Base-by-base conservation (phyloP, 148 eudicot species). In the Rhododendron griersonianum region DNA sequence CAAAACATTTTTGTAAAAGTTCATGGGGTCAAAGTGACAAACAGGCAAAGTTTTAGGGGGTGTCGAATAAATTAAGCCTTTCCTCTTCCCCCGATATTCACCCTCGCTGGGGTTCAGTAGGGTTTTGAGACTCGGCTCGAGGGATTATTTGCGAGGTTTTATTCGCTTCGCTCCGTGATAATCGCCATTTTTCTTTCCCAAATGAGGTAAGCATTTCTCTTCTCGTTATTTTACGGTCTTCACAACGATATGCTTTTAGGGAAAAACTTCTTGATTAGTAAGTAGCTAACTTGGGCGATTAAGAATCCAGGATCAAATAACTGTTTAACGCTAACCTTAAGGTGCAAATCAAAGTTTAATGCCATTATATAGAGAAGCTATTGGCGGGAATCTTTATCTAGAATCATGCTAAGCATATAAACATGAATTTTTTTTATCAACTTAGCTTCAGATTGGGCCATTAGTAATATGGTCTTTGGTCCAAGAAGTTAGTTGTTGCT, bases 131-230 rank as follows among this genome's bases (percentile, higher is more conserved):
- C 15, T 30, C 9, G 13, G 44, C 39, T 19, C 4, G 81, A 78
- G 2, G 25, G 57, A 23, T 78, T 7, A 23, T 75, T 75, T 74
- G 41, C 78, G 81, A 78, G 2, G 48, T 33, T 45, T 78, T 7
- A 25, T 10, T n/a, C 23, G 28, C 57, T 18, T 78, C 57, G 11
- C 13, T 37, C 30, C 35, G 3, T 25, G 35, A 51, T 23, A 3
- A 78, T n/a, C 23, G 33, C 45, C 81, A 45, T 11, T 13, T 78
- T 47, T 47, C 50, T 51, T 48, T 21, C 13, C 51, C 30, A 3
- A 78, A 78, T 78, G 81, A 78, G 81, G 81, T 78, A 78, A 78
- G 23, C 80, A 78, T 23, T n/a, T 78, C 8, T 37, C 57, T 45
- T 78, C 35, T 47, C 33, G 0, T 78, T 78, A 23, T 23, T 78